These are phyloP conservation scores for Gomphus bonarii DNA, from an alignment of 1,284 basidiomycete genomes.

Conservation along the genomic window DNA sequence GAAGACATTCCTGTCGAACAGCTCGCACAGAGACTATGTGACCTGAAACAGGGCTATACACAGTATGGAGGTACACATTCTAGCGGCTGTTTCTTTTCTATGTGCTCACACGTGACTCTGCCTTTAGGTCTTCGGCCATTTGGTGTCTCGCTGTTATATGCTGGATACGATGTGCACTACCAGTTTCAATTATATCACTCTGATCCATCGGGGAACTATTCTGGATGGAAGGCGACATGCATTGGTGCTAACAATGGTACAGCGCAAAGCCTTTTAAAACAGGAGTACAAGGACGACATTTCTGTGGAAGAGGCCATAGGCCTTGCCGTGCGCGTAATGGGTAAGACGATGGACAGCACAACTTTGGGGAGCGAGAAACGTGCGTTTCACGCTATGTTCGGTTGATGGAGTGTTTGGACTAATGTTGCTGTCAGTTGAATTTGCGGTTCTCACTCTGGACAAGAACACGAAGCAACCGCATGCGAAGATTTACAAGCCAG, in stretches of 20 bases:
- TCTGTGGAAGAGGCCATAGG: slow-evolving; percentile 85
- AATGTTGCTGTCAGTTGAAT: slow-evolving; percentile 62
- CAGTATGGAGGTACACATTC: slow-evolving; percentile 80
- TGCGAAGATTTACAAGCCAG: slow-evolving; percentile 87
- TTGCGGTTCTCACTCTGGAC: slow-evolving; percentile 87
- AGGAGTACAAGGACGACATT: slow-evolving; percentile 98
- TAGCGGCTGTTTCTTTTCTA: background rate
- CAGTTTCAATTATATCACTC: slow-evolving; percentile 97
- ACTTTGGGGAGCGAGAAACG: slow-evolving; percentile 91
- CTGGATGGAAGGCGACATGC: slow-evolving; percentile 98
- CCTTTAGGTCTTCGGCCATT: slow-evolving; percentile 85
- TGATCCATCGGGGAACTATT: slow-evolving; percentile 97
- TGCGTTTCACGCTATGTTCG: slow-evolving; percentile 31
- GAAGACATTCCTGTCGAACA: slow-evolving; percentile 98
- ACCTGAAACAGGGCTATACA: slow-evolving; percentile 98
- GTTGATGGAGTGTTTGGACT: background rate
- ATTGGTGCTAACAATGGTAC: slow-evolving; percentile 96
- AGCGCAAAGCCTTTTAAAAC: slow-evolving; percentile 88
- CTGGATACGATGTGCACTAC: slow-evolving; percentile 94
- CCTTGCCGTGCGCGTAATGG: slow-evolving; percentile 89
- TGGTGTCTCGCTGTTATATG: slow-evolving; percentile 93
- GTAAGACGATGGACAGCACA: slow-evolving; percentile 99
- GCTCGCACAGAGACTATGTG: slow-evolving; percentile 87
- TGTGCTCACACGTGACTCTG: background rate
- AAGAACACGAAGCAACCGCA: slow-evolving; percentile 68